phyloP scores from a whole-genome alignment of 2,329 filamentous ascomycete species.

The Didymella arachidicola region DNA sequence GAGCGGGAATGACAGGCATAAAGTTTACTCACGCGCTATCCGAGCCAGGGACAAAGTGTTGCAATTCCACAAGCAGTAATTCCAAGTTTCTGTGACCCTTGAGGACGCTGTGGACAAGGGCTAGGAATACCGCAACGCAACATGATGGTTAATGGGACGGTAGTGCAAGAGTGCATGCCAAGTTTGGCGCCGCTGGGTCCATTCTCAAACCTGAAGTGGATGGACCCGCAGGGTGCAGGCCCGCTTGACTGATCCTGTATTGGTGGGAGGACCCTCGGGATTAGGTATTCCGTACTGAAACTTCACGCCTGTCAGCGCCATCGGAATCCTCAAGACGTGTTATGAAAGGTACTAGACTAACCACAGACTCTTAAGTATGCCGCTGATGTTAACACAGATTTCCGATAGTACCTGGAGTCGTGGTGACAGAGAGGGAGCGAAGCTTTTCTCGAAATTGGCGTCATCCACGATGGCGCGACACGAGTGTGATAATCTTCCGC shows the following conservation, averaged over 20 bases:
- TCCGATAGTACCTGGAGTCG: slow-evolving; percentile 7
- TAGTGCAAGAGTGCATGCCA: slow-evolving; percentile 35
- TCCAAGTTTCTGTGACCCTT: slow-evolving; percentile 13
- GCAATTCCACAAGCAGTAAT: slow-evolving; percentile 1
- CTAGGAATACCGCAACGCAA: slow-evolving; percentile 23
- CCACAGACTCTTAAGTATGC: slow-evolving; percentile 5
- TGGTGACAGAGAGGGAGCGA: slow-evolving; percentile 25
- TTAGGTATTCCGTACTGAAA: slow-evolving; percentile 14
- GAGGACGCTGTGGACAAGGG: slow-evolving; percentile 20
- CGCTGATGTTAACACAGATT: background rate
- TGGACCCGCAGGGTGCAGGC: slow-evolving; percentile 39
- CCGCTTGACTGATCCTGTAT: slow-evolving; percentile 34
- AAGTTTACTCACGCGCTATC: slow-evolving; percentile 39
- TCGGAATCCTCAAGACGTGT: slow-evolving; percentile 23
- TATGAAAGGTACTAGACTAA: slow-evolving; percentile 11
- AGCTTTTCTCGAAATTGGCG: slow-evolving; percentile 20
- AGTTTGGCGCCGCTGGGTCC: slow-evolving; percentile 34
- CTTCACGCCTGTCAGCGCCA: slow-evolving; percentile 36
- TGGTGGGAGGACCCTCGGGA: slow-evolving; percentile 18
- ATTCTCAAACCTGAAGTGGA: slow-evolving; percentile 31
- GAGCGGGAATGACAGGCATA: slow-evolving; percentile 52
- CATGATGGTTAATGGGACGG: slow-evolving; percentile 35
- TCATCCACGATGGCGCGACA: slow-evolving; percentile 13
- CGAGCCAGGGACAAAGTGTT: slow-evolving; percentile 21
- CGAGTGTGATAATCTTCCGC: slow-evolving; percentile 30